Percentiles rank a stretch among this genome's conserved stretches.
Conservation (phyloP, 306 rosid genomes). For the apple (Malus domestica) region DNA sequence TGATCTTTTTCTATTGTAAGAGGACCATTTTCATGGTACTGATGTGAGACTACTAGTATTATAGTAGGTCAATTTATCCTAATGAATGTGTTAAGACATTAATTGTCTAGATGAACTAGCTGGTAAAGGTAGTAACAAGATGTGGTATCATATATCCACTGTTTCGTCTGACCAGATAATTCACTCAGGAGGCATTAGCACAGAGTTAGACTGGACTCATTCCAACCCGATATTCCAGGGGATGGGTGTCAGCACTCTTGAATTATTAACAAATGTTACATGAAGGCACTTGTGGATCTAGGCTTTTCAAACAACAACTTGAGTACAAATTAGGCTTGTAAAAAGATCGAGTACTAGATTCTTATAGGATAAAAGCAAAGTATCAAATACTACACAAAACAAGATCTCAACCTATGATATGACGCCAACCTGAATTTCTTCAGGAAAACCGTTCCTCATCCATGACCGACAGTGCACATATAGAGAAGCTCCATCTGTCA, state of each 20-base stretch:
- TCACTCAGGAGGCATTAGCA: neutral
- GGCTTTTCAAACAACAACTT: too few relatives aligned
- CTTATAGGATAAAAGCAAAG: neutral
- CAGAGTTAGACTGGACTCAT: neutral
- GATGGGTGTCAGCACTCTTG: neutral
- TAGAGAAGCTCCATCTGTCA: constrained; percentile 69
- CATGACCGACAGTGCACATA: constrained; percentile 86
- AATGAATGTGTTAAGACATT: neutral
- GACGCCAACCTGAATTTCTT: constrained; percentile 57
- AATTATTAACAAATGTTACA: neutral
- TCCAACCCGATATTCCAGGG: neutral
- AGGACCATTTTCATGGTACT: neutral
- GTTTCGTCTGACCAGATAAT: neutral
- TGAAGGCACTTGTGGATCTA: neutral
- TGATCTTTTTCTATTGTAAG: neutral
- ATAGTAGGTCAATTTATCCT: neutral
- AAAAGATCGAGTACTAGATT: neutral
- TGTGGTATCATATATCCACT: neutral
- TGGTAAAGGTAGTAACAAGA: neutral
- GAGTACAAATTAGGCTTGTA: neutral
- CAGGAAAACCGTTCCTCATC: constrained; percentile 66
- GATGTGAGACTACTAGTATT: neutral
- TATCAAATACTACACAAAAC: neutral
- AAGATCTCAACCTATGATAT: neutral
- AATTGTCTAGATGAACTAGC: neutral